Base-by-base conservation (phyloP, 2,329 filamentous ascomycete species). In the Ophiostoma himal-ulmi region DNA sequence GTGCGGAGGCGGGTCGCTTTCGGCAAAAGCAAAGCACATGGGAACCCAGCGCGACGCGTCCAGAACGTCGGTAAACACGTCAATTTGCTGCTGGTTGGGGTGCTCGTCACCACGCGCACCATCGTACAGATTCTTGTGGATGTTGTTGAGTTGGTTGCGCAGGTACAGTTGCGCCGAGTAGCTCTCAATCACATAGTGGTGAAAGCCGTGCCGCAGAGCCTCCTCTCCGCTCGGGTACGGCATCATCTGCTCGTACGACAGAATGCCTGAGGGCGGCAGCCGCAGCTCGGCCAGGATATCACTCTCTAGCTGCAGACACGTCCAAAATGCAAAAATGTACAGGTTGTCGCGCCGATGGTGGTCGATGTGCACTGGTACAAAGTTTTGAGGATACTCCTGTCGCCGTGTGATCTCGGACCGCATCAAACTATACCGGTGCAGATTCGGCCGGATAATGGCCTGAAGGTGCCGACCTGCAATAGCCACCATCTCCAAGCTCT, bases 231-330 rank as follows among this genome's bases (percentile, higher is more conserved):
- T 88, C 1, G 91, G 91, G 76, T 88, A 88, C 10, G 89, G 87
- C 80, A 93, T 88, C 67, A 86, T 83, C 26, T 86, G 83, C 76
- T 88, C 87, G 74, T 85, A 89, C 1, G 81, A 82, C n/a, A 89
- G 78, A 69, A 89, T 84, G 1, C 85, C 85, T 0, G 87, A 89
- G 3, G 87, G 86, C 1, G 86, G 85, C 3, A 87, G 80, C 20
- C 83, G 86, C 71, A 98, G 83, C 79, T 99, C 95, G 3, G 95
- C 95, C 66, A 97, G 85, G 65, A 98, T 92, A 78, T 98, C 94
- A 79, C 93, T 93, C 71, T 71, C 74, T 26, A 70, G 66, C 77
- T 98, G 94, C 73, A 97, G 82, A 77, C 92, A 96, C 8, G 94
- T 95, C 94, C 94, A 98, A 76, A 94, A 97, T 0, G 92, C 90